A percentile compares a stretch with the other conserved stretches of the same genome.
phyloP scores from a whole-genome alignment of 768 basidiomycete genomes.

The Suillus variegatus region DNA sequence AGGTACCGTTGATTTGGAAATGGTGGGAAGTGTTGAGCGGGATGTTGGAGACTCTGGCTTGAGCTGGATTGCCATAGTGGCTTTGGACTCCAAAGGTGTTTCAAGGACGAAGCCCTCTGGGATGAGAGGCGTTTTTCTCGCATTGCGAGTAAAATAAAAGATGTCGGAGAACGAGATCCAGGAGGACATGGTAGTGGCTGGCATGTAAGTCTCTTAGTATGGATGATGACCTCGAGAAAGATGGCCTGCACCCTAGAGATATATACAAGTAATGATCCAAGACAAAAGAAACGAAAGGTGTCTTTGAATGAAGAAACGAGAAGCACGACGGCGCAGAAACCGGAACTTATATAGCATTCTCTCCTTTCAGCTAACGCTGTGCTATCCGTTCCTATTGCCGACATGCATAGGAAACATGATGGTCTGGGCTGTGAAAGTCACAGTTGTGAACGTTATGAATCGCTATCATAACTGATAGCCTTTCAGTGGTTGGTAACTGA shows the following conservation, averaged over 20 bases:
- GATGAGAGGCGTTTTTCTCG: background rate
- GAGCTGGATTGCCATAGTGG: too few relatives aligned
- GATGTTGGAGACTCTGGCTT: background rate
- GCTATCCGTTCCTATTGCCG: background rate
- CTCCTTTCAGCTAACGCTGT: background rate
- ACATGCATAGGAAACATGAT: background rate
- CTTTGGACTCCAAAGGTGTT: background rate
- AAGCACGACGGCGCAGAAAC: background rate
- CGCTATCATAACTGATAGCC: too few relatives aligned
- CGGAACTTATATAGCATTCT: background rate
- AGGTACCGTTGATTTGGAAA: background rate
- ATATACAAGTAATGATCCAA: background rate
- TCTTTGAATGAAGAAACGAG: background rate
- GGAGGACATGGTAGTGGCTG: background rate
- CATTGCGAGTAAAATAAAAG: background rate
- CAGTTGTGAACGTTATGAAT: background rate
- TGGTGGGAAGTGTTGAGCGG: background rate
- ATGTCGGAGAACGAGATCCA: background rate
- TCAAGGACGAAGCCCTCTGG: constrained; percentile 4
- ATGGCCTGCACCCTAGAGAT: constrained; percentile 1
- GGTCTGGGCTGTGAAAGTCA: too few relatives aligned
- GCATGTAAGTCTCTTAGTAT: background rate
- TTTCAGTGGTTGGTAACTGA: too few relatives aligned
- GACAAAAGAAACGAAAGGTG: background rate
- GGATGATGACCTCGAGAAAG: background rate